Conservation (phyloP, 768 basidiomycete genomes). For the Boletales sp. region DNA sequence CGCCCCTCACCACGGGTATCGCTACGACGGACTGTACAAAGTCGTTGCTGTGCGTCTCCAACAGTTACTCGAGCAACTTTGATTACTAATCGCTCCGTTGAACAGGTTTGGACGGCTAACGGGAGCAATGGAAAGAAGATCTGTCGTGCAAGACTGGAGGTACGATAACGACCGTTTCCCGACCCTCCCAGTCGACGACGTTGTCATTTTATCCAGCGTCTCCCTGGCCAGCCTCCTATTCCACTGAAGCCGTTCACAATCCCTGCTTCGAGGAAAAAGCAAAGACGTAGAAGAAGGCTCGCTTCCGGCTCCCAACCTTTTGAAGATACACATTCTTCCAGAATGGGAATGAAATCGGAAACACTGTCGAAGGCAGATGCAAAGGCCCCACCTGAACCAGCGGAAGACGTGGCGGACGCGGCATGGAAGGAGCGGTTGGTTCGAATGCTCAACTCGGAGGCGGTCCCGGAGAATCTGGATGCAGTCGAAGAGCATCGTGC, state of each 20-base stretch:
- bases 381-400: too few species aligned
- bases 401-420: too few species aligned
- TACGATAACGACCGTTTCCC: background rate
- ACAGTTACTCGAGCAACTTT: background rate
- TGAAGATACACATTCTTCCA: too few species aligned
- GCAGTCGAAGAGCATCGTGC: background rate
- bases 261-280: background rate
- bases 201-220: constrained; percentile 14
- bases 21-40: constrained; percentile 31
- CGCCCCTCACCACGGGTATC: constrained; percentile 23
- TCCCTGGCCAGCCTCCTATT: constrained; percentile 24
- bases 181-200: background rate
- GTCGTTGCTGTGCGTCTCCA: constrained; percentile 17
- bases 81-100: background rate
- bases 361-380: too few species aligned
- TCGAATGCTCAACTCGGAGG: too few species aligned
- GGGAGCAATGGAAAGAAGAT: constrained; percentile 13
- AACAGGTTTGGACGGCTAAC: constrained; percentile 20
- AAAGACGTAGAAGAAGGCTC: background rate
- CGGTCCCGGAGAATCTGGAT: too few species aligned
- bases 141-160: constrained; percentile 28
- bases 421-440: too few species aligned
- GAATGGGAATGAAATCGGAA: too few species aligned
- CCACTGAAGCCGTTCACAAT: constrained; percentile 6
- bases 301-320: too few species aligned